A percentile compares a stretch with the other conserved stretches of the same genome.
Evolutionary conservation across 345 rosid species (phyloP).

Genomic region (Acer saccharum): DNA sequence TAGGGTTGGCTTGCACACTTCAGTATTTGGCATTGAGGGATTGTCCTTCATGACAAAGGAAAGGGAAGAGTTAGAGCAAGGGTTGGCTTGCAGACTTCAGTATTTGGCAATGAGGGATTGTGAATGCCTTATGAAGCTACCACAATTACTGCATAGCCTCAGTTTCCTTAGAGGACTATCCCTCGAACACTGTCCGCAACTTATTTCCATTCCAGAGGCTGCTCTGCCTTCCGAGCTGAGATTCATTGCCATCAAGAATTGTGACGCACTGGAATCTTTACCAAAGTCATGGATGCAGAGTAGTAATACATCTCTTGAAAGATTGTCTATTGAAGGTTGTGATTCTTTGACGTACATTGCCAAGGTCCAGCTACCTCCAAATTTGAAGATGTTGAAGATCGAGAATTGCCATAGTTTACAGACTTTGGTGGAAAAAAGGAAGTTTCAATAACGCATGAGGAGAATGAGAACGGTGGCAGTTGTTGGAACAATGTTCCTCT

Average conservation of each 20-base stretch:
- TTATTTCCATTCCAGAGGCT: background rate
- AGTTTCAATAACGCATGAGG: background rate
- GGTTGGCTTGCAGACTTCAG: background rate
- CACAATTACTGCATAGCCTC: background rate
- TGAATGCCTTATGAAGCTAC: background rate
- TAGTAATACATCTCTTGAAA: constrained; percentile 4
- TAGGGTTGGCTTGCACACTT: too few species aligned
- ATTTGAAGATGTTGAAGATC: constrained; percentile 5
- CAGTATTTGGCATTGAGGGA: too few species aligned
- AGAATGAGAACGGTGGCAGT: background rate
- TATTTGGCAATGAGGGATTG: background rate
- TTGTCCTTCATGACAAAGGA: too few species aligned
- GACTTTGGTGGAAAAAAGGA: background rate
- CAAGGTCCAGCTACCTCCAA: constrained; percentile 14
- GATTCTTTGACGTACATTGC: constrained; percentile 8
- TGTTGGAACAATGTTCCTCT: background rate
- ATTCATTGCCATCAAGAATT: background rate
- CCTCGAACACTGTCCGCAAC: background rate
- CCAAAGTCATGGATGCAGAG: background rate
- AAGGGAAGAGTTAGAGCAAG: background rate
- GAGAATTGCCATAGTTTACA: constrained; percentile 12
- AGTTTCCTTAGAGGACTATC: constrained; percentile 8
- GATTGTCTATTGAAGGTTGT: background rate
- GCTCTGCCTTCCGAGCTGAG: constrained; percentile 11
- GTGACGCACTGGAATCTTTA: background rate